phyloP scores from a whole-genome alignment of 768 basidiomycete genomes.

The Russula olivacea region DNA sequence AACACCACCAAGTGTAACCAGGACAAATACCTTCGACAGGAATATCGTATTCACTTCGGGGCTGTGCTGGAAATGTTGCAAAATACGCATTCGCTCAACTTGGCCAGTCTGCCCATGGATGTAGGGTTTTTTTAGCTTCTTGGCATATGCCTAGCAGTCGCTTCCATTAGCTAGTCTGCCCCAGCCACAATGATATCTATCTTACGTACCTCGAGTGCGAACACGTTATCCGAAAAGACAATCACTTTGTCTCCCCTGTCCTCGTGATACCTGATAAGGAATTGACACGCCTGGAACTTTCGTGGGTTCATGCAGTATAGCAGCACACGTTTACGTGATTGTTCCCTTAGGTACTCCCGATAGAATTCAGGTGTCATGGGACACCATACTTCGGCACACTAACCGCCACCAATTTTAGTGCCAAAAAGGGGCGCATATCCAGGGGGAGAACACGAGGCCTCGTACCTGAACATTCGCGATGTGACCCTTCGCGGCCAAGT shows the following conservation, averaged over 20 bases:
- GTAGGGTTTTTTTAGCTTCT: slow-evolving; percentile 87
- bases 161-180: not conserved
- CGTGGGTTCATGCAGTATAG: slow-evolving; percentile 99
- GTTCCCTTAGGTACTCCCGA: slow-evolving; percentile 90
- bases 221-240: slow-evolving; percentile 98
- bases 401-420: slow-evolving; percentile 11
- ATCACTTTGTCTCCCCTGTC: slow-evolving; percentile 98
- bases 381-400: slow-evolving; percentile 99
- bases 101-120: slow-evolving; percentile 96
- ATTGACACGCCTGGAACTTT: slow-evolving; percentile 99
- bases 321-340: slow-evolving; percentile 89
- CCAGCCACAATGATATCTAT: not conserved
- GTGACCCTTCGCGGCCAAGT: slow-evolving; percentile 97
- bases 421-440: slow-evolving; percentile 14
- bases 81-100: slow-evolving; percentile 89
- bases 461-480: slow-evolving; percentile 98
- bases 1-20: slow-evolving; percentile 15
- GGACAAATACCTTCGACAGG: slow-evolving; percentile 68
- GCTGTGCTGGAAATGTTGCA: slow-evolving; percentile 94
- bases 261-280: slow-evolving; percentile 97
- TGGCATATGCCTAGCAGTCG: slow-evolving; percentile 71
- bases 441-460: slow-evolving; percentile 9
- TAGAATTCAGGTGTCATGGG: slow-evolving; percentile 99
- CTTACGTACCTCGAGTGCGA: slow-evolving; percentile 75
- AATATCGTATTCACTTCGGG: slow-evolving; percentile 97